Evolutionary conservation across 2,329 filamentous ascomycete genomes (phyloP), one percentile per base, ranked within the genome.

Genomic region (Dendrostoma leiphaemia): DNA sequence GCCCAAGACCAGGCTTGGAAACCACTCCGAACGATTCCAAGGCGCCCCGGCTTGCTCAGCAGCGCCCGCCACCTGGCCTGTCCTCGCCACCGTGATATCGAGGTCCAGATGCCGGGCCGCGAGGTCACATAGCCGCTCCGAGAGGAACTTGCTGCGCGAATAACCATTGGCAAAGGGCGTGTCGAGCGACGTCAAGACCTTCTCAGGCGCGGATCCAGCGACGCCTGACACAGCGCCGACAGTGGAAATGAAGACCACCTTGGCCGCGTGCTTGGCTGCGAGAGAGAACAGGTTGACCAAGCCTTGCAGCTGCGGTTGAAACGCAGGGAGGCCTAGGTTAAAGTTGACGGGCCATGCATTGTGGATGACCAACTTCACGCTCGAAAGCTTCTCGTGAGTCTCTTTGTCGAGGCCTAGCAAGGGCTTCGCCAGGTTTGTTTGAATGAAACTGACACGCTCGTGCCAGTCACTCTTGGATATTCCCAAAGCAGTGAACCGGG

Each of bases 311-410:
- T 77, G 70, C 10, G 68, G 62, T 50, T 73, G 70, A 60, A 80
- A 77, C 56, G 70, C 74, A n/a, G 66, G 61, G 1, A 77, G 67
- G 1, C 69, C 67, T 48, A 79, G 67, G 59, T 75, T 75, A 69
- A 80, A 80, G 60, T 79, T 78, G 8, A 80, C 77, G 2, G 74
- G 70, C 77, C 77, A 78, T 2, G 76, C 74, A 26, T 68, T 67
- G 65, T 79, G 75, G 49, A 66, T 59, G 19, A 66, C 41, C n/a
- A 64, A 48, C 0, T 55, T 51, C 32, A 54, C 59, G 0, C 47
- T 9, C 2, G 51, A 52, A 21, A 66, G 48, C 2, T 28, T 43
- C 9, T 62, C 40, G 23, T 62, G 61, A 1, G 51, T 55, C 3
- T 21, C 31, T 15, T 49, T 23, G 15, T 60, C 56, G 1, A 65